Conservation (phyloP, 2,329 filamentous ascomycete genomes). For the Penicillium janthinellum region DNA sequence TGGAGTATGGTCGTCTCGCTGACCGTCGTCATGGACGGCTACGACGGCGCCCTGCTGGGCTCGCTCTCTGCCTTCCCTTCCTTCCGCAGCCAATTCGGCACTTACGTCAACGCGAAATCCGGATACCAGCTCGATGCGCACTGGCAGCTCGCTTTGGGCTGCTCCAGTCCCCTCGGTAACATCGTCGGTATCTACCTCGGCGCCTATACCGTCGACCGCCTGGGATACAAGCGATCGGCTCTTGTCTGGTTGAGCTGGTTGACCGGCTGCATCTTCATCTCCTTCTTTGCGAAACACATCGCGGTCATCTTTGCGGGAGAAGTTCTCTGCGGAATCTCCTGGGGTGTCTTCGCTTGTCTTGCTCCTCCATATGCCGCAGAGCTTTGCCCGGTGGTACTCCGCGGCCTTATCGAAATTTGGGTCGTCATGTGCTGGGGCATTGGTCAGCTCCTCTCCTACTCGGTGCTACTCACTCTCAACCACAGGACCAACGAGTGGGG, state of each 20-base stretch:
- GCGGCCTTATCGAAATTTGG: slow-evolving; percentile 39
- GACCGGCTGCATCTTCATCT: slow-evolving; percentile 38
- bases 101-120: slow-evolving; percentile 17
- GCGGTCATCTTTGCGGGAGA: slow-evolving; percentile 39
- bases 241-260: slow-evolving; percentile 26
- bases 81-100: neutral
- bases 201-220: slow-evolving; percentile 23
- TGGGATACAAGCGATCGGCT: slow-evolving; percentile 23
- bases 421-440: slow-evolving; percentile 47
- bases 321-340: slow-evolving; percentile 45
- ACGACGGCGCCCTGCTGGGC: slow-evolving; percentile 24
- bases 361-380: slow-evolving; percentile 43
- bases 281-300: slow-evolving; percentile 45
- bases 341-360: slow-evolving; percentile 40
- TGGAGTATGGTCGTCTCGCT: slow-evolving; percentile 43
- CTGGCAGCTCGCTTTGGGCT: slow-evolving; percentile 41
- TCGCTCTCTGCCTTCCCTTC: slow-evolving; percentile 17
- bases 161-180: slow-evolving; percentile 37
- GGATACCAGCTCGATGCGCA: slow-evolving; percentile 35
- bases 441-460: slow-evolving; percentile 42
- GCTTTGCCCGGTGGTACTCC: slow-evolving; percentile 38
- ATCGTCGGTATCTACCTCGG: slow-evolving; percentile 26
- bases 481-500: slow-evolving; percentile 33
- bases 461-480: slow-evolving; percentile 38
- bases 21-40: slow-evolving; percentile 52